phyloP scores from a whole-genome alignment of 371 early-diverging fungal genomes.

The Amoeboaphelidium occidentale region DNA sequence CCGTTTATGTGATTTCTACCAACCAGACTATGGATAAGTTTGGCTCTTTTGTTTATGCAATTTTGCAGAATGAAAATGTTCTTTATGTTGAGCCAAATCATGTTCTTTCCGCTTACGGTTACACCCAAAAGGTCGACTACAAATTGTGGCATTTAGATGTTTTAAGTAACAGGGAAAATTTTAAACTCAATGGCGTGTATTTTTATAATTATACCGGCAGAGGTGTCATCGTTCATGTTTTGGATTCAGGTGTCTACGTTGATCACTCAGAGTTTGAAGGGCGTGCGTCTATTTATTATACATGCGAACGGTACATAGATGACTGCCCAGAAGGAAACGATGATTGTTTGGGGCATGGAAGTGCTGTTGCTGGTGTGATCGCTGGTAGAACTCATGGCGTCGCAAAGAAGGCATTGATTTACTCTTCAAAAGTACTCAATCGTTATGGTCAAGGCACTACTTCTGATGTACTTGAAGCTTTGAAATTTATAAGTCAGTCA shows the following conservation, averaged over 20 bases:
- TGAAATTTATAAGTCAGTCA: not conserved
- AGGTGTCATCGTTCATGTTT: conserved; percentile 59
- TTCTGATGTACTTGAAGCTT: not conserved
- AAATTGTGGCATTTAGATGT: too few relatives aligned
- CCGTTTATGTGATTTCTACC: too few relatives aligned
- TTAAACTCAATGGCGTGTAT: too few relatives aligned
- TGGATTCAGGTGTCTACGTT: conserved; percentile 74
- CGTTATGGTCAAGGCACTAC: conserved; percentile 17
- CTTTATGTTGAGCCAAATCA: too few relatives aligned
- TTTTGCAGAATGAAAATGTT: too few relatives aligned
- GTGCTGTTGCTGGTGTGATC: conserved; percentile 89
- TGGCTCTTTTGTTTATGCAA: too few relatives aligned
- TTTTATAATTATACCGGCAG: conserved; percentile 23
- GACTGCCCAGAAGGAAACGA: conserved; percentile 13
- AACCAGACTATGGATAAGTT: too few relatives aligned
- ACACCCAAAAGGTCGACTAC: too few relatives aligned
- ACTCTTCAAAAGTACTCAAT: conserved; percentile 40
- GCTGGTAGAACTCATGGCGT: conserved; percentile 69
- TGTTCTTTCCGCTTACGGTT: too few relatives aligned
- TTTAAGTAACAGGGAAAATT: too few relatives aligned
- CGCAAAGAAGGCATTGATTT: conserved; percentile 51
- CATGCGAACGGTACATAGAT: not conserved
- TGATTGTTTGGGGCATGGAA: conserved; percentile 71
- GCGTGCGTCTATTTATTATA: conserved; percentile 24
- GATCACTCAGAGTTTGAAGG: conserved; percentile 70